Base-by-base conservation (phyloP, 306 rosid species). In the Rosa lucieae region DNA sequence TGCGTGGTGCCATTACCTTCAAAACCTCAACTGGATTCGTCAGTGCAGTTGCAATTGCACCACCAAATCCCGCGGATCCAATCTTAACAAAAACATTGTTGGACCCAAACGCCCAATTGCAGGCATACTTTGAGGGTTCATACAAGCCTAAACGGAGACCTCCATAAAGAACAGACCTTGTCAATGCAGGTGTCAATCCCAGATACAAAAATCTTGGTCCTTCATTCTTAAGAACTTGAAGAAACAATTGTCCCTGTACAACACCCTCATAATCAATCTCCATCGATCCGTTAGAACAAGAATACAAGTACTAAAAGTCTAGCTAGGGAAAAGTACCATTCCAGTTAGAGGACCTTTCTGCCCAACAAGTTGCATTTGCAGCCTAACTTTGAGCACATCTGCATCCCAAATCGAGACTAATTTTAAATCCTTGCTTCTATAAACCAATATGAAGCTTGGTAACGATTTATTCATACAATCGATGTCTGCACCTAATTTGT, bases 331-430 rank as follows among this genome's bases (percentile, higher is more conserved):
- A 21, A 80, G 49, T 91, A 95, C 99, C 97, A 93, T 93, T 87
- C 99, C 99, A 66, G 72, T 87, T 78, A 91, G 82, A 83, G 96
- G 98, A 87, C 97, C 97, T 77, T 80, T 93, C 92, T 89, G 96
- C 73, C 99, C 97, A 81, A 91, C 93, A 55, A 93, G 99, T 86
- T 96, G 99, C 97, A 91, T 96, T 83, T 96, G 99, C 84, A 96
- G 91, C 89, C 99, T 93, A 55, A 93, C 97, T 84, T 96, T 96
- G 81, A 96, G 82, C 20, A 96, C 96, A 89, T 96, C 98, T 95
- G 92, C 93, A 86, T 70, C 82, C 71, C 82, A 84, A n/a, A 55
- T 76, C 74, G n/a, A 81, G 71, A 73, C 76, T 73, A 62, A 74
- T 73, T 65, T 78, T 43, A 59, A 44, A 4, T 44, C 29, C 10